Conservation (phyloP, 1,284 basidiomycete species). For the Sphaerobolus stellatus region DNA sequence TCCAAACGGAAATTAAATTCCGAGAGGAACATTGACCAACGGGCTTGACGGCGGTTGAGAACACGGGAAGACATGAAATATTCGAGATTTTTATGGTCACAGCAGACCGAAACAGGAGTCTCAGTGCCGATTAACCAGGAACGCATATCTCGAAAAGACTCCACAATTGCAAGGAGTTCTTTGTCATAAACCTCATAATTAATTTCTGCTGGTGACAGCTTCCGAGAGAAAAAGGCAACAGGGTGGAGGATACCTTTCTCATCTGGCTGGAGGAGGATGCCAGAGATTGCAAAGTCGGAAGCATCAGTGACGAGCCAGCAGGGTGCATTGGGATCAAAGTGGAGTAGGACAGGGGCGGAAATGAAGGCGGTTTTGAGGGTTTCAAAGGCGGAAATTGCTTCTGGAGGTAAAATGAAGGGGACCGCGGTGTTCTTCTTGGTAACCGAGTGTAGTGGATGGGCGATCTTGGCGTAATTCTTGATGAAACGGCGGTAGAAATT, state of each 20-base stretch:
- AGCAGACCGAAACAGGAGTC: constrained; percentile 6
- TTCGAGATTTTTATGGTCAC: background rate
- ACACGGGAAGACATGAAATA: constrained; percentile 29
- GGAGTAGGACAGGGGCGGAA: constrained; percentile 14
- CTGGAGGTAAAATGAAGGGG: constrained; percentile 8
- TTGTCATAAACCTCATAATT: constrained; percentile 45
- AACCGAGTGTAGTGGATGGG: too few relatives aligned
- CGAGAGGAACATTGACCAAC: constrained; percentile 25
- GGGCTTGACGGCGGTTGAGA: constrained; percentile 29
- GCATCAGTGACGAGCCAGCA: constrained; percentile 12
- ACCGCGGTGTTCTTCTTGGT: constrained; percentile 24
- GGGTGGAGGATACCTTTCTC: constrained; percentile 27
- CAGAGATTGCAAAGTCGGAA: constrained; percentile 17
- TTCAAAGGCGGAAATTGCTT: constrained; percentile 16
- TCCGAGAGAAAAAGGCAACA: constrained; percentile 33
- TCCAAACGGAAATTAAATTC: constrained; percentile 22
- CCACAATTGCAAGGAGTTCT: constrained; percentile 34
- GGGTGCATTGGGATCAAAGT: constrained; percentile 14
- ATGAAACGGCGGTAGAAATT: constrained; percentile 25
- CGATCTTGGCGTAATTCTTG: too few relatives aligned
- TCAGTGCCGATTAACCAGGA: constrained; percentile 25
- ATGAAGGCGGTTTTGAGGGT: constrained; percentile 19
- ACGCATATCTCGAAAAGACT: background rate
- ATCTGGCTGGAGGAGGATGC: constrained; percentile 9
- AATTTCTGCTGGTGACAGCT: constrained; percentile 31